phyloP scores from a whole-genome alignment of 1,284 basidiomycete genomes.

The Rhodotorula sp. region DNA sequence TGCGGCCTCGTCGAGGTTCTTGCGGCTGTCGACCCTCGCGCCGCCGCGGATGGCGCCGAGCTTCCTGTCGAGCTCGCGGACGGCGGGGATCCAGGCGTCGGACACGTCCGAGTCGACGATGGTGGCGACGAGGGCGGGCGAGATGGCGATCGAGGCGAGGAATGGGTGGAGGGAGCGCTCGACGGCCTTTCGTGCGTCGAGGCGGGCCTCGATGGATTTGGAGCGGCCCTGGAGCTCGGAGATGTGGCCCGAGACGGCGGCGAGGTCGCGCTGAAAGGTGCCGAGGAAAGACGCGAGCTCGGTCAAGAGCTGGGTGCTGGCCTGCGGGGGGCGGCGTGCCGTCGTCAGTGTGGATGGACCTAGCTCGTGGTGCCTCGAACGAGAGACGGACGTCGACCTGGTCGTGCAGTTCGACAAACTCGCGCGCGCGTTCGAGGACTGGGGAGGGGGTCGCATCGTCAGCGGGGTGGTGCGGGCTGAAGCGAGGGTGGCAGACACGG shows the following conservation, averaged over 20 bases:
- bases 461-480: neutral
- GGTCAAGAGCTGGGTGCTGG: constrained; percentile 74
- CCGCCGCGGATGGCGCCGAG: constrained; percentile 69
- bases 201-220: constrained; percentile 80
- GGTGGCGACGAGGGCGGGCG: constrained; percentile 73
- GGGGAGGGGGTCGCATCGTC: neutral
- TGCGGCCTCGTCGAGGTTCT: constrained; percentile 75
- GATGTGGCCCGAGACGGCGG: constrained; percentile 91
- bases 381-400: constrained; percentile 64
- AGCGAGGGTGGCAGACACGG: neutral
- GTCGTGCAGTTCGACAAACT: constrained; percentile 78
- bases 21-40: constrained; percentile 76
- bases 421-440: constrained; percentile 55
- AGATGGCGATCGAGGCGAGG: constrained; percentile 75
- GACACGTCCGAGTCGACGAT: constrained; percentile 75
- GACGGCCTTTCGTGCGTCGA: constrained; percentile 79
- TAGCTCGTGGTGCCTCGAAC: accelerated
- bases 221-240: constrained; percentile 86
- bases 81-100: constrained; percentile 70
- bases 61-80: constrained; percentile 75
- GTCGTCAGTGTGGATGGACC: neutral
- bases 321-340: constrained; percentile 47
- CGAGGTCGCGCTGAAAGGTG: constrained; percentile 91
- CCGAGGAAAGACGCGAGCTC: constrained; percentile 87
- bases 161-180: constrained; percentile 81